Evolutionary conservation across 208 protist species (phyloP).

Genomic region (Leishmania tropica): DNA sequence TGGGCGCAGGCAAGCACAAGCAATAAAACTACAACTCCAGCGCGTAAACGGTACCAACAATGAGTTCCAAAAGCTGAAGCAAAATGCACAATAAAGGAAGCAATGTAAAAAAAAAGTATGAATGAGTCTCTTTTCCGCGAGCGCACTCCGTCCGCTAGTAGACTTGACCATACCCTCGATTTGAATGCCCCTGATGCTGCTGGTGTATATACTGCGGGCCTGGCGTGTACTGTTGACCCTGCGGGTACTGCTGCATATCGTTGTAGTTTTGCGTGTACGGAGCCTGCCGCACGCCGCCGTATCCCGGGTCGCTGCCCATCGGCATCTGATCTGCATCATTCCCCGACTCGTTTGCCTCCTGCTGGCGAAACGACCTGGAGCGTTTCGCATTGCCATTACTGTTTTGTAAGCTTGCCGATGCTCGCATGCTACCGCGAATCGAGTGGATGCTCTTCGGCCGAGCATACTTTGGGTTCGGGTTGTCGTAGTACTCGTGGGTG

Average conservation of each 20-base stretch:
- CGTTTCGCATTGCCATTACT: neutral
- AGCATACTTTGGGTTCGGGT: slow-evolving; percentile 38
- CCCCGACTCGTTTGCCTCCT: neutral
- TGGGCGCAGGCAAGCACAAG: neutral
- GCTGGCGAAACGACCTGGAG: slow-evolving; percentile 3
- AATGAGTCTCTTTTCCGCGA: neutral
- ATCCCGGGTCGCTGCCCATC: neutral
- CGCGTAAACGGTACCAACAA: neutral
- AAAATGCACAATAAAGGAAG: neutral
- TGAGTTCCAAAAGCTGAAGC: neutral
- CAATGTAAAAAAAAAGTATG: slow-evolving; percentile 9
- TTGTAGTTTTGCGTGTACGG: slow-evolving; percentile 15
- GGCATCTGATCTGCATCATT: neutral
- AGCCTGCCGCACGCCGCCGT: slow-evolving; percentile 1
- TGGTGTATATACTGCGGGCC: neutral
- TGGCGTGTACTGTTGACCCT: neutral
- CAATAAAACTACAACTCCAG: neutral
- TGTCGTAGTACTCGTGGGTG: slow-evolving; percentile 65
- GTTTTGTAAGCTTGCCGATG: neutral
- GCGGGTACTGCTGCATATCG: slow-evolving; percentile 16
- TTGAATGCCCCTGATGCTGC: slow-evolving; percentile 25
- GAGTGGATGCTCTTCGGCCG: slow-evolving; percentile 53
- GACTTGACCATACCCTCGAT: slow-evolving; percentile 14
- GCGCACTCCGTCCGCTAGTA: neutral
- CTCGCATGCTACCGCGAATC: slow-evolving; percentile 46